Evolutionary conservation across 2,329 filamentous ascomycete genomes (phyloP).

Genomic region (Cercospora sojina): DNA sequence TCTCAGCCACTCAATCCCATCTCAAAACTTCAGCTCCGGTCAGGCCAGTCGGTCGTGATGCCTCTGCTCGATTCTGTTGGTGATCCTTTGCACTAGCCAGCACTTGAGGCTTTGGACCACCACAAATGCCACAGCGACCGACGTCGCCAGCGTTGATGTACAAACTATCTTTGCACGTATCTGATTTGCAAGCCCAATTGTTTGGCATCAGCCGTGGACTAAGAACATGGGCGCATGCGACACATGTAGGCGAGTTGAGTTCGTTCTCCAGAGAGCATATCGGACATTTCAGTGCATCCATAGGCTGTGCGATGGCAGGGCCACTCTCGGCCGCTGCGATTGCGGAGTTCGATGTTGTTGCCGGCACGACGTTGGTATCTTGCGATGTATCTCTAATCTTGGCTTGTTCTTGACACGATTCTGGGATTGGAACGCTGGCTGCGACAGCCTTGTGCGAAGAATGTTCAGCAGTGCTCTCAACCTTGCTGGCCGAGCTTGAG

Average conservation of each 20-base stretch:
- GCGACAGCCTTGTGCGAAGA: neutral
- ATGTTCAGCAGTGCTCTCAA: neutral
- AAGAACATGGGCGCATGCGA: slow-evolving; percentile 69
- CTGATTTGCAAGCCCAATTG: slow-evolving; percentile 64
- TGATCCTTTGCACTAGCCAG: neutral
- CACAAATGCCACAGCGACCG: slow-evolving; percentile 69
- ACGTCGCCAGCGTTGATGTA: slow-evolving; percentile 71
- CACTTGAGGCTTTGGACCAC: slow-evolving; percentile 35
- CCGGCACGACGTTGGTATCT: neutral
- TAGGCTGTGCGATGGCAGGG: neutral
- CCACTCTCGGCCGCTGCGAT: neutral
- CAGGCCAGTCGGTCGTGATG: slow-evolving; percentile 26
- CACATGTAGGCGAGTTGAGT: slow-evolving; percentile 57
- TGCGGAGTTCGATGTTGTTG: neutral
- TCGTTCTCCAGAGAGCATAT: slow-evolving; percentile 70
- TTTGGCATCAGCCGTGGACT: slow-evolving; percentile 52
- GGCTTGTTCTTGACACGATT: neutral
- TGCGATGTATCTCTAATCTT: neutral
- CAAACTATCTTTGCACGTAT: slow-evolving; percentile 53
- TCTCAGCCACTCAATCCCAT: slow-evolving; percentile 34
- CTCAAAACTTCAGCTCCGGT: slow-evolving; percentile 34
- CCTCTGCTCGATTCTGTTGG: neutral
- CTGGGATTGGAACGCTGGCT: neutral
- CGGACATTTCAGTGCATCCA: slow-evolving; percentile 45
- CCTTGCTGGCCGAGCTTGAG: neutral